Base-by-base conservation (phyloP, 2,329 filamentous ascomycete species). In the Pseudogymnoascus sp. region DNA sequence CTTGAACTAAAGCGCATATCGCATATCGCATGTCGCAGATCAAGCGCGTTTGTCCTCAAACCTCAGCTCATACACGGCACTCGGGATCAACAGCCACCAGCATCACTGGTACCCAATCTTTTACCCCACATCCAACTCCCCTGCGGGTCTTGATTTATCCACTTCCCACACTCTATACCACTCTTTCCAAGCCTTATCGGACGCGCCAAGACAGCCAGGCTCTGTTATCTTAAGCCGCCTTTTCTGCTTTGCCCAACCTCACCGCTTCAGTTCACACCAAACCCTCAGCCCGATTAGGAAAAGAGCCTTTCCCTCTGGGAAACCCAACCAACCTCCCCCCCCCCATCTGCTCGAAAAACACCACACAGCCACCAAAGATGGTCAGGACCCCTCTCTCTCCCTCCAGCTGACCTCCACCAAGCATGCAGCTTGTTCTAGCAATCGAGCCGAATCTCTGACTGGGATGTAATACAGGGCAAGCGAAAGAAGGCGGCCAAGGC, bases 401-500 rank as follows among this genome's bases (percentile, higher is more conserved):
- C 51, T 34, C 16, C 29, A 34, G 51, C 51, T 57, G 51, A 57
- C 51, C 16, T 12, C 26, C 11, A 45, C n/a, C 47, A 26, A 54
- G 16, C 51, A 57, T 36, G 51, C 51, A 57, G 51, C 29, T 57
- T 14, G 11, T 57, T 57, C 47, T 57, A 34, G 29, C 29, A 40
- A 40, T 26, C 59, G 34, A 39, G 14, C 59, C 4, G 39, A 42
- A 39, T 61, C 21, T 61, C 59, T 39, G 39, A 61, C 59, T n/a
- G 34, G 39, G 14, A 61, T 31, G 14, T 16, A 36, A 23, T 60
- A 57, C 82, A 91, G 93, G 93, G 93, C 67, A 97, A 97, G 82
- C 90, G 93, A 76, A 97, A 96, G 80, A 86, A 85, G 83, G 89
- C 89, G 26, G 89, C 91, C 62, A 84, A 86, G 90, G 88, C 67